Conservation (phyloP, 805 yeast genomes). For the Pichia occidentalis region DNA sequence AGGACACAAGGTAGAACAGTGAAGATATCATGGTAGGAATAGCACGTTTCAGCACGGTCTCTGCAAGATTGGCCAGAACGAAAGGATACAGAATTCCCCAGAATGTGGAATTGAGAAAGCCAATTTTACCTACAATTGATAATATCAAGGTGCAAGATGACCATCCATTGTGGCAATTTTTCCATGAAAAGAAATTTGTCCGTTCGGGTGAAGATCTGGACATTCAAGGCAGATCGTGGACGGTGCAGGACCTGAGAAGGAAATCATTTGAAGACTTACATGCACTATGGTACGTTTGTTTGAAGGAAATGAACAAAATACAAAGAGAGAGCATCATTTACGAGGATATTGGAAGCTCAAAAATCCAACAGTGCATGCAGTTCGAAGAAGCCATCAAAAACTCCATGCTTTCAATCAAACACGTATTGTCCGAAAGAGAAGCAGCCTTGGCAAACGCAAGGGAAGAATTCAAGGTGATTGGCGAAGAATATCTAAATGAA, state of each 20-base stretch:
- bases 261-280: constrained; percentile 91
- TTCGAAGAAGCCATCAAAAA: constrained; percentile 41
- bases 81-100: constrained; percentile 36
- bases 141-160: constrained; percentile 69
- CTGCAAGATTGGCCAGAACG: constrained; percentile 29
- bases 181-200: constrained; percentile 53
- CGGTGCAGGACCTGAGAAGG: constrained; percentile 79
- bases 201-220: constrained; percentile 52
- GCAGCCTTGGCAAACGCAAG: constrained; percentile 59
- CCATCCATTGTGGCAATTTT: constrained; percentile 96
- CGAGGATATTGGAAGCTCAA: constrained; percentile 33
- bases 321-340: constrained; percentile 66
- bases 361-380: constrained; percentile 17
- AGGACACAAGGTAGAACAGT: too few relatives aligned
- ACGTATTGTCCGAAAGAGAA: constrained; percentile 81
- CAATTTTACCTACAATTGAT: constrained; percentile 75
- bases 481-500: constrained; percentile 44
- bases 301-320: constrained; percentile 75
- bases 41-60: constrained; percentile 31
- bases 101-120: constrained; percentile 57
- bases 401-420: constrained; percentile 76
- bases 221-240: constrained; percentile 70
- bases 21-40: constrained; percentile 12
- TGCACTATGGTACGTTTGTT: constrained; percentile 79
- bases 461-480: constrained; percentile 37